Percentiles rank a stretch among this genome's conserved stretches.
phyloP scores from a whole-genome alignment of 116 monocot genomes.

The Dioscorea cayenensis region DNA sequence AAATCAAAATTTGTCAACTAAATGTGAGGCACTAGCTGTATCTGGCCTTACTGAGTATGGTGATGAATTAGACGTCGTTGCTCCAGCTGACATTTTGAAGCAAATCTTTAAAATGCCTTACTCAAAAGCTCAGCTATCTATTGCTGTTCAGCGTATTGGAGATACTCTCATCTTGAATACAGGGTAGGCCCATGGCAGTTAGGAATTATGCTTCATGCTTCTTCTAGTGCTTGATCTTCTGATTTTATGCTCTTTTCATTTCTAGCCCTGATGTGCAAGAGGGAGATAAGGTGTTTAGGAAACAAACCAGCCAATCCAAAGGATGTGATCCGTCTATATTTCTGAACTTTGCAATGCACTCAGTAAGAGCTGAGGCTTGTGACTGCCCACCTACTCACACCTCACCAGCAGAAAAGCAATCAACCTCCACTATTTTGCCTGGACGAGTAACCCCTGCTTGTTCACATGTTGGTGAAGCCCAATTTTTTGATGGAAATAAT shows the following conservation, averaged over 20 bases:
- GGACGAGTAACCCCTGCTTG: constrained; percentile 40
- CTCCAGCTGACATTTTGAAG: constrained; percentile 89
- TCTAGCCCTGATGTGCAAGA: constrained; percentile 84
- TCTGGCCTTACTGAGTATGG: constrained; percentile 81
- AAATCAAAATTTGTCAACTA: constrained; percentile 68
- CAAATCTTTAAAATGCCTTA: constrained; percentile 99
- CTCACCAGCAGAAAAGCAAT: constrained; percentile 32
- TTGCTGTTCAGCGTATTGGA: constrained; percentile 94
- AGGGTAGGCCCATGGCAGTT: constrained; percentile 48
- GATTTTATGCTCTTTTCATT: neutral
- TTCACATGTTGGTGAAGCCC: constrained; percentile 25
- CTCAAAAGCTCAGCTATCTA: constrained; percentile 82
- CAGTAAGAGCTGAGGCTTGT: constrained; percentile 98
- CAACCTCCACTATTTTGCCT: constrained; percentile 52
- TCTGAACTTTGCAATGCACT: constrained; percentile 96
- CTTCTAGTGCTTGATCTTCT: neutral
- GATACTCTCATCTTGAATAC: constrained; percentile 94
- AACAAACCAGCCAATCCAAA: constrained; percentile 60
- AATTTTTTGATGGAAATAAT: constrained; percentile 33
- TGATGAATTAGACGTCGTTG: constrained; percentile 95
- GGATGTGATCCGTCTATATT: constrained; percentile 70
- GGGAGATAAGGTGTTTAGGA: constrained; percentile 78
- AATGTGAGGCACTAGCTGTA: constrained; percentile 94
- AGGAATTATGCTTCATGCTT: constrained; percentile 7
- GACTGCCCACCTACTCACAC: constrained; percentile 87